These are phyloP conservation scores for Blechomonas ayalai DNA, from an alignment of 208 protist genomes.

Conservation along the genomic window DNA sequence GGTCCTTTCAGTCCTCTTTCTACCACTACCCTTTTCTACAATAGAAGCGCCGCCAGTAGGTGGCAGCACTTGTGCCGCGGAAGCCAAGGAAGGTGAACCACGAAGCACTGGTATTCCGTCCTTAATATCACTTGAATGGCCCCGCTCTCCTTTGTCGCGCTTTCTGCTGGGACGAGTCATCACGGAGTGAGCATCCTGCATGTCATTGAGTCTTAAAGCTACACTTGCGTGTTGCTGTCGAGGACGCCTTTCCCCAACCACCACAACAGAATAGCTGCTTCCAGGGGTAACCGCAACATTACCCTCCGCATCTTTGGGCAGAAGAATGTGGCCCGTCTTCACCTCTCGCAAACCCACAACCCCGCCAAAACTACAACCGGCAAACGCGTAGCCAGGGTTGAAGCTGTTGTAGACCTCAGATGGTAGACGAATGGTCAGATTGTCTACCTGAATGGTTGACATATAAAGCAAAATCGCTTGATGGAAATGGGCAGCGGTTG, in stretches of 20 bases:
- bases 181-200: no score
- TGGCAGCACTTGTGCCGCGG: constrained; percentile 3
- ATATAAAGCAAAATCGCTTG: constrained; percentile 10
- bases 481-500: not conserved
- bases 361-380: constrained; percentile 7
- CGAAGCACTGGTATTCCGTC: no score
- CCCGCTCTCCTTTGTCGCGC: no score
- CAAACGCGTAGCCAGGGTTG: constrained; percentile 65
- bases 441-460: constrained; percentile 52
- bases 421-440: constrained; percentile 43
- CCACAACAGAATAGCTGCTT: constrained; percentile 40
- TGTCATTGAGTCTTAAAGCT: no score
- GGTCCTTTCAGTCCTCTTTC: not conserved
- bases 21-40: constrained; percentile 1
- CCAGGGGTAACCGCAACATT: constrained; percentile 58
- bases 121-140: no score
- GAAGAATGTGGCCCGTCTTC: constrained; percentile 31
- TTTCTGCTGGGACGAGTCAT: no score
- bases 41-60: not conserved
- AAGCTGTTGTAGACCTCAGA: constrained; percentile 57
- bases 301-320: constrained; percentile 61
- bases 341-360: constrained; percentile 40
- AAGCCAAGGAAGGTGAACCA: no score
- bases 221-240: not conserved
- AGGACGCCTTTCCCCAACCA: constrained; percentile 11